Conservation (phyloP, 495 filamentous ascomycete species). For the Tetracladium marchalianum region DNA sequence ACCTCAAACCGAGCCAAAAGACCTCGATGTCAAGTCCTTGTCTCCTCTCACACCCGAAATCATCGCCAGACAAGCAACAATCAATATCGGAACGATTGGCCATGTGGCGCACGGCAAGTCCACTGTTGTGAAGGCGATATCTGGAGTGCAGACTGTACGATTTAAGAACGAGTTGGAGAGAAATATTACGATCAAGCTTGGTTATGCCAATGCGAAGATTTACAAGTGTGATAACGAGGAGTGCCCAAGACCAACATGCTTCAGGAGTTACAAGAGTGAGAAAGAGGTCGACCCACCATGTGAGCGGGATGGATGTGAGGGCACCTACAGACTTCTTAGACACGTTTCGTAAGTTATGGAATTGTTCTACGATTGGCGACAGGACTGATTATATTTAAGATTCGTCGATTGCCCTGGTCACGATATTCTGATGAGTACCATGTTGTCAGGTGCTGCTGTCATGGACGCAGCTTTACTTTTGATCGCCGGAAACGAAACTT, state of each 20-base stretch:
- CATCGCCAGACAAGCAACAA: conserved; percentile 92
- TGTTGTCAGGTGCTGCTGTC: conserved; percentile 98
- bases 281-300: conserved; percentile 95
- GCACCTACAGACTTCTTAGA: conserved; percentile 73
- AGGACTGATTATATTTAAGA: conserved; percentile 25
- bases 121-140: conserved; percentile 98
- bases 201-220: conserved; percentile 98
- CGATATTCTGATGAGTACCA: conserved; percentile 99
- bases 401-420: conserved; percentile 99
- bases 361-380: not conserved
- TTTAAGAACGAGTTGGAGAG: conserved; percentile 99
- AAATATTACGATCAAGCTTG: conserved; percentile 99
- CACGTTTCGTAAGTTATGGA: conserved; percentile 67
- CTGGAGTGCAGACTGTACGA: conserved; percentile 93
- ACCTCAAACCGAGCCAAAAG: conserved; percentile 80
- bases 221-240: conserved; percentile 93
- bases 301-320: conserved; percentile 82
- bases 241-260: conserved; percentile 91
- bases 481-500: conserved; percentile 97
- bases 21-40: conserved; percentile 67
- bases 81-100: conserved; percentile 98
- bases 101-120: conserved; percentile 98
- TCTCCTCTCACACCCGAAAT: conserved; percentile 90
- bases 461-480: conserved; percentile 97
- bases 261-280: conserved; percentile 93